These are phyloP conservation scores for Auricularia sp. DNA, from an alignment of 768 basidiomycete genomes.

Conservation along the genomic window DNA sequence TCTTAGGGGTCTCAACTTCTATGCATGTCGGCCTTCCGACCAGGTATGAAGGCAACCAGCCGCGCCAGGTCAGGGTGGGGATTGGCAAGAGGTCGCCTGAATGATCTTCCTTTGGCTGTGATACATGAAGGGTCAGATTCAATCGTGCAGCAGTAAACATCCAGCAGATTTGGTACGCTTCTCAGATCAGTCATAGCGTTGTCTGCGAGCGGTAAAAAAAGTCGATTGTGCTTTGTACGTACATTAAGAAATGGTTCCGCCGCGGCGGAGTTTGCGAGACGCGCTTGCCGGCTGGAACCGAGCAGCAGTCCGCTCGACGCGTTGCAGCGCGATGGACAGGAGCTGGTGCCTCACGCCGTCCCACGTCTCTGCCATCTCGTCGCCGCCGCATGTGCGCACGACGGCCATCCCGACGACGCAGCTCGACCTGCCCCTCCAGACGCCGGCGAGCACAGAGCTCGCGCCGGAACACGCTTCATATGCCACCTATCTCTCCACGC, in stretches of 20 bases:
- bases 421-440: conserved; percentile 40
- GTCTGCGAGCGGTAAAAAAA: no score
- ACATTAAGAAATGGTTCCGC: background rate
- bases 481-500: conserved; percentile 47
- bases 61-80: no score
- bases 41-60: no score
- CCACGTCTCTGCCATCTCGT: conserved; percentile 56
- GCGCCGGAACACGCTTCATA: conserved; percentile 67
- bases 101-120: no score
- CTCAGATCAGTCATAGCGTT: no score
- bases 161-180: no score
- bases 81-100: no score
- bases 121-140: no score
- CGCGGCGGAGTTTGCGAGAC: background rate
- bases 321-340: conserved; percentile 16
- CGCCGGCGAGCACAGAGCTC: conserved; percentile 30
- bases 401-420: conserved; percentile 51
- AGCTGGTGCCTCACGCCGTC: conserved; percentile 38
- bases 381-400: conserved; percentile 39
- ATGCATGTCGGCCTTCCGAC: no score
- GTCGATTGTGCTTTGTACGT: no score
- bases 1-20: no score
- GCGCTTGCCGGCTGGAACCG: background rate
- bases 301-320: background rate
- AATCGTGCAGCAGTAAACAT: no score